Conservation (phyloP, 208 protist genomes). For the Strigomonas oncopelti region DNA sequence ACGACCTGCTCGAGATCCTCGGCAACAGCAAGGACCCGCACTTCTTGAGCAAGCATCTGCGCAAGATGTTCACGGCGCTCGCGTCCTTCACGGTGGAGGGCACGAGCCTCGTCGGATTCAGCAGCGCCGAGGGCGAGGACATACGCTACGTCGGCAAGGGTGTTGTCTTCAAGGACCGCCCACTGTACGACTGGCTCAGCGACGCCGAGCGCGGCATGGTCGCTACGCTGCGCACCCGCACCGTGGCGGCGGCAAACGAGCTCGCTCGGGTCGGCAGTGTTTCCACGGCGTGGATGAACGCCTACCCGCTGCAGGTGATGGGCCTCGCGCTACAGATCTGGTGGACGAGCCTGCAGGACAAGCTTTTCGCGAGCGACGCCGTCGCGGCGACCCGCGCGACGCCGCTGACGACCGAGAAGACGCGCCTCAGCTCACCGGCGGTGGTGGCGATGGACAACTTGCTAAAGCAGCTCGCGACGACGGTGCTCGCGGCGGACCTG, state of each 20-base stretch:
- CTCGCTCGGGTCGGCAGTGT: conserved; percentile 25
- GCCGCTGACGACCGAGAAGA: conserved; percentile 4
- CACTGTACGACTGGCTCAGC: conserved; percentile 94
- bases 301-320: conserved; percentile 90
- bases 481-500: conserved; percentile 34
- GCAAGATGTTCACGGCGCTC: conserved; percentile 99
- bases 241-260: conserved; percentile 34
- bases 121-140: conserved; percentile 90
- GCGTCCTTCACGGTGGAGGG: conserved; percentile 54
- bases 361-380: conserved; percentile 29
- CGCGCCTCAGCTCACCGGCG: conserved; percentile 22
- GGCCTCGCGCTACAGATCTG: conserved; percentile 89
- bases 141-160: conserved; percentile 51
- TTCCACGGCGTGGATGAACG: conserved; percentile 83
- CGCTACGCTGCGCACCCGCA: conserved; percentile 67
- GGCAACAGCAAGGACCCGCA: conserved; percentile 93
- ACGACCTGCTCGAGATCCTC: conserved; percentile 99
- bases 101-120: conserved; percentile 84
- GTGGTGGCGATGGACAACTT: conserved; percentile 75
- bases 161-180: conserved; percentile 23
- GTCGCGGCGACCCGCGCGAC: not conserved
- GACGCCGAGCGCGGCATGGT: conserved; percentile 90
- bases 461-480: conserved; percentile 74
- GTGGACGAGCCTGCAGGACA: conserved; percentile 90
- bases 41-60: conserved; percentile 96